These are phyloP conservation scores for Ophidiomyces ophidiicola DNA, from an alignment of 2,329 filamentous ascomycete species.

Conservation along the genomic window DNA sequence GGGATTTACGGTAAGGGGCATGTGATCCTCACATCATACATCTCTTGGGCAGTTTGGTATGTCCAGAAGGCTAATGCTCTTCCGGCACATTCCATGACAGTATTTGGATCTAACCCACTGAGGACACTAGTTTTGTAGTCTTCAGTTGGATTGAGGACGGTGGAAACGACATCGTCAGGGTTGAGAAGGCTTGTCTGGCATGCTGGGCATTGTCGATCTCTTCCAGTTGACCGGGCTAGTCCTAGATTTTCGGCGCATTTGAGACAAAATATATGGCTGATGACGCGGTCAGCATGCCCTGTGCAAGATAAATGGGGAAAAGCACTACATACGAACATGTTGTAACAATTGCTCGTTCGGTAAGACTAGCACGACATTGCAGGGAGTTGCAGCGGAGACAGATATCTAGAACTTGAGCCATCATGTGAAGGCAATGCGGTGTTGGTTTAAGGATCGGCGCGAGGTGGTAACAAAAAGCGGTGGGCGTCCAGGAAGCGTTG, in stretches of 20 bases:
- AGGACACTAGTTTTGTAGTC: constrained; percentile 83
- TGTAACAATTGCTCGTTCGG: constrained; percentile 65
- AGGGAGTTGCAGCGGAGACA: constrained; percentile 66
- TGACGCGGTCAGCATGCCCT: constrained; percentile 11
- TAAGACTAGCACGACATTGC: constrained; percentile 59
- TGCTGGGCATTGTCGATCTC: constrained; percentile 56
- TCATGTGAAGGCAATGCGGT: constrained; percentile 2
- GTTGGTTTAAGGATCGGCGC: too few relatives aligned
- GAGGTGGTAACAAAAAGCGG: too few relatives aligned
- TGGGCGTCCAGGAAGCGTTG: too few relatives aligned
- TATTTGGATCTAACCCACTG: constrained; percentile 65
- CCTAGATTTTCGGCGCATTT: constrained; percentile 56
- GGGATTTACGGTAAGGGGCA: background rate
- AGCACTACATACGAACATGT: constrained; percentile 59
- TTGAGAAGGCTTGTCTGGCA: constrained; percentile 57
- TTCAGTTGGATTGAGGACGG: constrained; percentile 64
- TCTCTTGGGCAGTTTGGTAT: constrained; percentile 72
- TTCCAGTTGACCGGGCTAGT: constrained; percentile 45
- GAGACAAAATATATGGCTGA: constrained; percentile 73
- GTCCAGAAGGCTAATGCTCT: constrained; percentile 72
- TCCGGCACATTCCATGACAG: constrained; percentile 77
- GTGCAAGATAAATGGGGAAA: constrained; percentile 2
- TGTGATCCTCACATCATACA: constrained; percentile 43
- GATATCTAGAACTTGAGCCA: constrained; percentile 51
- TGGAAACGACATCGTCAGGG: constrained; percentile 61